Evolutionary conservation across 73 alveolate genomes (phyloP).

Genomic region (Tetrahymena malaccensis): DNA sequence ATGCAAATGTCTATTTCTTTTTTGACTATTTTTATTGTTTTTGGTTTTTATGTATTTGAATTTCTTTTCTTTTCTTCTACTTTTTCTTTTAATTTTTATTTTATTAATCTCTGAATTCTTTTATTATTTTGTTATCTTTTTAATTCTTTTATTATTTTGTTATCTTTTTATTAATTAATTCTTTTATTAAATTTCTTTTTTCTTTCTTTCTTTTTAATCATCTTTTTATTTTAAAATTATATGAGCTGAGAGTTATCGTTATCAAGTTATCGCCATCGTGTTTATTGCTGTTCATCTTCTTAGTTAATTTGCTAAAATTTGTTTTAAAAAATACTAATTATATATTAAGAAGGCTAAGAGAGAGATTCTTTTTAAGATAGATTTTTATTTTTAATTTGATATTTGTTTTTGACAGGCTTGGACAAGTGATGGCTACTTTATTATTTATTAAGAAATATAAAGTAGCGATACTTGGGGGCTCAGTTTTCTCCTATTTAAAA

Average conservation of each 20-base stretch:
- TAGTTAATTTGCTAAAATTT: background rate
- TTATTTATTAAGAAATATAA: background rate
- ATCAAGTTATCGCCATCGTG: background rate
- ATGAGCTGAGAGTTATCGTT: background rate
- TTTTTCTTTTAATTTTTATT: background rate
- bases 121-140: background rate
- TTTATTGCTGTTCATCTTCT: background rate
- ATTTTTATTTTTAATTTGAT: background rate
- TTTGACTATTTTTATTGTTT: too few species aligned
- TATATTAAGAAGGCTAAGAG: background rate
- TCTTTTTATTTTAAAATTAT: background rate
- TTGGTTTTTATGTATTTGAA: too few species aligned
- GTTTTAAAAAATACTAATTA: background rate
- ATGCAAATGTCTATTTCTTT: too few species aligned
- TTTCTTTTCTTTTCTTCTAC: background rate
- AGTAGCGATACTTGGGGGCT: background rate
- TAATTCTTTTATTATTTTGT: background rate
- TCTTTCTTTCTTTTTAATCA: background rate
- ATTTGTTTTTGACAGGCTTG: background rate
- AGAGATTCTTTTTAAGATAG: background rate
- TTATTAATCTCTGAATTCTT: background rate
- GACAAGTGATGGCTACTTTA: background rate
- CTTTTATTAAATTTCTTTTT: background rate
- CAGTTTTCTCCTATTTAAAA: background rate
- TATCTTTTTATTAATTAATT: background rate